Evolutionary conservation across 441 rosid genomes (phyloP), one percentile per base, ranked within the genome.

Genomic region (Lepidium campestre): DNA sequence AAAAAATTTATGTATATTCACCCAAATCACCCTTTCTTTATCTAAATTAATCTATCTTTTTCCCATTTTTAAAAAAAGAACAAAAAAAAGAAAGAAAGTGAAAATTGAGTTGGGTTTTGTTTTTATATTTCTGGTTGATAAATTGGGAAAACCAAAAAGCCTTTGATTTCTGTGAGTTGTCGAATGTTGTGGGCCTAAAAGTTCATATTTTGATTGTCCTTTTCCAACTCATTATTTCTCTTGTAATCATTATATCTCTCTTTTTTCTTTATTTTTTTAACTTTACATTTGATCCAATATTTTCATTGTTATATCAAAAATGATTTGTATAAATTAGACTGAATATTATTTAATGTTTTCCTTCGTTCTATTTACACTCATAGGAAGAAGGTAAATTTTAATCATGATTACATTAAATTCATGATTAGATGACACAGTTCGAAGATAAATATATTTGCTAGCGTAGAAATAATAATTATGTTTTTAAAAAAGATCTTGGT

Each of bases 161-260:
- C 79, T 68, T 81, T 77, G 83, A 80, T 78, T 76, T 73, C 62
- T 72, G 67, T 77, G 77, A 75, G 77, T 55, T 77, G 80, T 83
- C 70, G 64, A 74, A 48, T 73, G 67, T 55, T 68, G 75, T 72
- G 90, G 91, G 92, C 87, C 77, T 78, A 78, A 75, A 78, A 76
- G 73, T 46, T 87, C 82, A 68, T 62, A 55, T 82, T 80, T 82
- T 40, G 81, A 67, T 79, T 78, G 86, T 85, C 89, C 81, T 83
- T 80, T 82, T 83, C 78, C 77, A 55, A 22, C 79, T 77, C 85
- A 77, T 83, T 19, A 79, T 80, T 55, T 78, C 76, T 68, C 59
- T 64, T 66, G 86, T 76, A 83, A 90, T 88, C 75, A 90, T 86
- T 84, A 50, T 46, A 40, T 76, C 10, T 10, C 63, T 72, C 74